A percentile compares a stretch with the other conserved stretches of the same genome.
These are phyloP conservation scores for Lipomyces anomalus DNA, from an alignment of 805 yeast genomes.

Conservation along the genomic window DNA sequence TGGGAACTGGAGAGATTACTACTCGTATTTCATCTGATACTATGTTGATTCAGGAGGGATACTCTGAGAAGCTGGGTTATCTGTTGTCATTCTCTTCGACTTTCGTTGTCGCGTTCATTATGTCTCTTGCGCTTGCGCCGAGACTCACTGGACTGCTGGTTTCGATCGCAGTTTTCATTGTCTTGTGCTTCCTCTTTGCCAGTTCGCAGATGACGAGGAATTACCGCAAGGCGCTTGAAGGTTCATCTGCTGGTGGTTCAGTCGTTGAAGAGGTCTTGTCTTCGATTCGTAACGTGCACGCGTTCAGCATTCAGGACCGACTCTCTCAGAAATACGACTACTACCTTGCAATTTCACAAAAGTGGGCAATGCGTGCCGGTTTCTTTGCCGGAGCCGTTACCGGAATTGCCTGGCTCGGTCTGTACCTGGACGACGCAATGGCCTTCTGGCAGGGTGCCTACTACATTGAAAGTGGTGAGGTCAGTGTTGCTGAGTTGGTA, in stretches of 20 bases:
- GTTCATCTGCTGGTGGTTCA: constrained; percentile 27
- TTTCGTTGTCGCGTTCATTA: constrained; percentile 36
- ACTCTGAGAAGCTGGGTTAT: constrained; percentile 39
- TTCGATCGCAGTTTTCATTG: constrained; percentile 27
- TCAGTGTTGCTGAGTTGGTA: constrained; percentile 34
- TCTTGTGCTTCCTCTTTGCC: constrained; percentile 32
- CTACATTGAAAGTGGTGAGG: constrained; percentile 31
- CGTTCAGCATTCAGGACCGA: constrained; percentile 39
- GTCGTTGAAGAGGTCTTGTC: constrained; percentile 40
- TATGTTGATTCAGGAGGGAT: constrained; percentile 39
- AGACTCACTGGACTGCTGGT: constrained; percentile 31
- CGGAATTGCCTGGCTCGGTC: constrained; percentile 36
- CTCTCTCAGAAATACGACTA: constrained; percentile 32
- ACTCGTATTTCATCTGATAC: constrained; percentile 41
- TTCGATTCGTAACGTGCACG: constrained; percentile 39
- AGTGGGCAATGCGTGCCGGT: constrained; percentile 30
- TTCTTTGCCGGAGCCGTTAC: constrained; percentile 34
- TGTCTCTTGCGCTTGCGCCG: constrained; percentile 36
- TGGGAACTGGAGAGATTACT: constrained; percentile 43
- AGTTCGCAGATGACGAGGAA: constrained; percentile 24
- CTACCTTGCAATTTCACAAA: constrained; percentile 28
- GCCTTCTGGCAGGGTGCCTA: constrained; percentile 42
- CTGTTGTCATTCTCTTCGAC: constrained; percentile 37
- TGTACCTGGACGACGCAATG: constrained; percentile 37
- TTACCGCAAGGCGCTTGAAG: constrained; percentile 16